phyloP scores from a whole-genome alignment of 768 basidiomycete species.

The Lentinula lateritia region DNA sequence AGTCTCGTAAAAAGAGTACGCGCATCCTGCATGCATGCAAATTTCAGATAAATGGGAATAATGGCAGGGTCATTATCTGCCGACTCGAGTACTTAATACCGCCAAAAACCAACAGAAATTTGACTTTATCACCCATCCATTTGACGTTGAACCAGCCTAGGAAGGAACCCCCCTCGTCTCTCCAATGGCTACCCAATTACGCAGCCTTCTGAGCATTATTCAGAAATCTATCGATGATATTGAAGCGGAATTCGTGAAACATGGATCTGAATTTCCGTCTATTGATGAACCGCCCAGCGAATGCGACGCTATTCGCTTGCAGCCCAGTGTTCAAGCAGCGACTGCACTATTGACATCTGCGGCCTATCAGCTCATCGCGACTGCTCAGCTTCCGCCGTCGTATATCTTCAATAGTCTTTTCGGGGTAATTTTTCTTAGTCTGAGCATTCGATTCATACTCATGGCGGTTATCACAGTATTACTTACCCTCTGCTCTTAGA shows the following conservation, averaged over 20 bases:
- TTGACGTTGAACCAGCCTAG: not conserved
- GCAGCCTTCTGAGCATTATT: not conserved
- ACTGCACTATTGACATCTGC: not conserved
- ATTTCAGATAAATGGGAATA: not conserved
- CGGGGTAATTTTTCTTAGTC: not conserved
- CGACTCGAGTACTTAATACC: not conserved
- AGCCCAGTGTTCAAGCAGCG: not conserved
- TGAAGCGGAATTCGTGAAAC: not conserved
- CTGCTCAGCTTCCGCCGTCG: not conserved
- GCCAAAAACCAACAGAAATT: not conserved
- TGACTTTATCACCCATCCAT: not conserved
- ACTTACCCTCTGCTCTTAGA: conserved; percentile 13
- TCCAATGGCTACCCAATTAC: not conserved
- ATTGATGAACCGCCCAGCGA: not conserved
- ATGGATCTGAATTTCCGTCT: not conserved
- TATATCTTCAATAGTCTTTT: conserved; percentile 3
- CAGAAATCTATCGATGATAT: conserved; percentile 2
- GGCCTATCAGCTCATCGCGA: conserved; percentile 1
- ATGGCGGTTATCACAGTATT: conserved; percentile 7
- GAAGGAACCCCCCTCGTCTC: not conserved
- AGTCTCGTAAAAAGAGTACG: not conserved
- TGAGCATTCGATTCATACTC: not conserved
- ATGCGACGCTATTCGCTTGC: not conserved
- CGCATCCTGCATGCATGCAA: not conserved
- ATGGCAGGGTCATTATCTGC: not conserved